Evolutionary conservation across 352 stramenopile species (phyloP).

Genomic region (Pythium aphanidermatum): DNA sequence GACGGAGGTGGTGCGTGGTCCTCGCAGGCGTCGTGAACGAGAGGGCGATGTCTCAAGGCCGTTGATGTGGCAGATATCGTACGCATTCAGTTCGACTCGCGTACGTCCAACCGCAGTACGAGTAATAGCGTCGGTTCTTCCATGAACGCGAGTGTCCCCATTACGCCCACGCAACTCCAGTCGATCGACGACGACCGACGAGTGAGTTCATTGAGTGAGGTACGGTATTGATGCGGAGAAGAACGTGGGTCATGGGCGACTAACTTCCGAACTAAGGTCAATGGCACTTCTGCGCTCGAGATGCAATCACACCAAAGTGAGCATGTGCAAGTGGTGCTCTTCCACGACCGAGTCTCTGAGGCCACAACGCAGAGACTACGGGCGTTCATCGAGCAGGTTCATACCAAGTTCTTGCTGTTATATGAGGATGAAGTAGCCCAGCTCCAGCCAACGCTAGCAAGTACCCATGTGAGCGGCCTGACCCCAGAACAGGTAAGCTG

Average conservation of each 20-base stretch:
- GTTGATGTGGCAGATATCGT: slow-evolving; percentile 46
- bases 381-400: slow-evolving; percentile 48
- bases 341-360: slow-evolving; percentile 61
- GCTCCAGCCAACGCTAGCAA: slow-evolving; percentile 23
- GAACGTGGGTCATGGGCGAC: no score
- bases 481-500: slow-evolving; percentile 18
- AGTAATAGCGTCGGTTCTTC: slow-evolving; percentile 11
- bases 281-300: slow-evolving; percentile 43
- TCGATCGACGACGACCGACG: slow-evolving; percentile 18
- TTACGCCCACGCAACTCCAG: slow-evolving; percentile 14
- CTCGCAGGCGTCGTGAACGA: not conserved
- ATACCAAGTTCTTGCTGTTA: slow-evolving; percentile 39
- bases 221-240: not conserved
- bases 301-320: slow-evolving; percentile 70
- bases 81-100: slow-evolving; percentile 57
- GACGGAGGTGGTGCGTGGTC: slow-evolving; percentile 51
- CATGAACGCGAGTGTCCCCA: slow-evolving; percentile 4
- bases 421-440: slow-evolving; percentile 36
- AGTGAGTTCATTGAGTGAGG: slow-evolving; percentile 8
- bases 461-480: slow-evolving; percentile 35
- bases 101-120: slow-evolving; percentile 6
- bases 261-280: no score
- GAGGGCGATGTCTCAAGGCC: no score
- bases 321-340: slow-evolving; percentile 60
- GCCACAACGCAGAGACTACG: slow-evolving; percentile 38